Evolutionary conservation across 176 grass and related monocot species (phyloP), one percentile per base, ranked within the genome.

Genomic region (Elymus sibiricus): DNA sequence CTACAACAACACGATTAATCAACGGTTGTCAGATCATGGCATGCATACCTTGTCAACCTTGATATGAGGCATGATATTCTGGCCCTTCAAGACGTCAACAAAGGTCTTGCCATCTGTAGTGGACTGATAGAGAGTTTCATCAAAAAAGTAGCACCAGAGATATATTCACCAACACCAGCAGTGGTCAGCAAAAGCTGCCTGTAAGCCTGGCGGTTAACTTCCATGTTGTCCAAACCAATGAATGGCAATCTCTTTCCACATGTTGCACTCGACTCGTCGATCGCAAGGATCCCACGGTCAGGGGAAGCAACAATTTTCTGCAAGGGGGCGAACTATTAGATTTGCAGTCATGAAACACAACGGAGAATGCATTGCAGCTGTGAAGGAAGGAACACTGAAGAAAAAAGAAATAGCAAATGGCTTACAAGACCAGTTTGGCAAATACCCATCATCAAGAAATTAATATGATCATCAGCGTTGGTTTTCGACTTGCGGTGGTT

Each of bases 241-340:
- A 93, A 98, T 2, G 83, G 89, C 74, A 95, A 81, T 83, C 96
- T 88, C 93, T 95, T 98, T 68, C 96, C 96, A 10, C 96, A 95
- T 81, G 96, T 98, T 35, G 96, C 96, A 86, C 95, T 98, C 4
- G 96, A 98, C 62, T 95, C 92, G 56, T 98, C 96, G 27, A 98
- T 94, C 38, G 96, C 96, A 64, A 98, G 88, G 79, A 98, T 98
- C 39, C 96, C 96, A 84, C 84, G 88, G 5, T 93, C 96, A 63
- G 90, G 92, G 24, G 93, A 95, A 77, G 96, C 96, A 90, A 95
- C 88, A 31, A 92, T 89, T 98, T 95, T 98, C 96, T 98, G 84
- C 32, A 86, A 17, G 61, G 40, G 2, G 69, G 43, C 22, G 9
- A 64, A 53, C 11, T 11, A 58, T 82, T 89, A 85, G 53, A 43